phyloP scores from a whole-genome alignment of 2,329 filamentous ascomycete genomes.

The Cladosporium austrohemisphaericum region DNA sequence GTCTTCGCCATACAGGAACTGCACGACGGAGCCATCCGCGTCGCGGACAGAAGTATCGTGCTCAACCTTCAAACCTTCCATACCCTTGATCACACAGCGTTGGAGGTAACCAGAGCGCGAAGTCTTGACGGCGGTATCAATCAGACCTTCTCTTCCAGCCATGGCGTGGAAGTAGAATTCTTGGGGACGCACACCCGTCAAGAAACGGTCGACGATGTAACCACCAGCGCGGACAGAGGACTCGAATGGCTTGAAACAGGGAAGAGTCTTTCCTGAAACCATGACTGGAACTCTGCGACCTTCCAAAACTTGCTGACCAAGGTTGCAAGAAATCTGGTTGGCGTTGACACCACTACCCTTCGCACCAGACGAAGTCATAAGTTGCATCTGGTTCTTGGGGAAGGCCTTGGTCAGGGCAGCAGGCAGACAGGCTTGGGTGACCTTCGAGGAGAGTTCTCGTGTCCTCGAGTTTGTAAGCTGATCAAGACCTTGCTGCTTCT shows the following conservation, averaged over 20 bases:
- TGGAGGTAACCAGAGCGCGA: slow-evolving; percentile 95
- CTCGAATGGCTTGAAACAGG: slow-evolving; percentile 90
- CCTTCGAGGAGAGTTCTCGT: slow-evolving; percentile 66
- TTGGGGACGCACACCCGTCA: slow-evolving; percentile 94
- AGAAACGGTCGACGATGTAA: slow-evolving; percentile 92
- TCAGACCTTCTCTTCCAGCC: slow-evolving; percentile 96
- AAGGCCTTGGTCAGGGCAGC: slow-evolving; percentile 83
- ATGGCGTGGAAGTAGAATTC: slow-evolving; percentile 99
- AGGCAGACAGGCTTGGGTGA: slow-evolving; percentile 78
- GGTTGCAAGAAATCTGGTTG: slow-evolving; percentile 94
- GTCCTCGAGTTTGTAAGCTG: slow-evolving; percentile 73
- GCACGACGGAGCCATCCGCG: slow-evolving; percentile 85
- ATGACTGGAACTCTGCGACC: slow-evolving; percentile 91
- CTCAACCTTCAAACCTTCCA: slow-evolving; percentile 88
- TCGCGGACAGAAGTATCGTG: slow-evolving; percentile 95
- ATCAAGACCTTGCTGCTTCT: slow-evolving; percentile 88
- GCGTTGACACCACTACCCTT: slow-evolving; percentile 93
- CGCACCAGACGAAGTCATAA: slow-evolving; percentile 94
- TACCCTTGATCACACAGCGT: slow-evolving; percentile 95
- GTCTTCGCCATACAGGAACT: slow-evolving; percentile 96
- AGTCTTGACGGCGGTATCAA: slow-evolving; percentile 98
- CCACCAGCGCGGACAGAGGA: slow-evolving; percentile 85
- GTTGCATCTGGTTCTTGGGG: slow-evolving; percentile 97
- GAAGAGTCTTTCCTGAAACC: slow-evolving; percentile 94
- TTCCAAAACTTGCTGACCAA: slow-evolving; percentile 94